phyloP scores from a whole-genome alignment of 805 yeast species.

The Candida ponderosae region DNA sequence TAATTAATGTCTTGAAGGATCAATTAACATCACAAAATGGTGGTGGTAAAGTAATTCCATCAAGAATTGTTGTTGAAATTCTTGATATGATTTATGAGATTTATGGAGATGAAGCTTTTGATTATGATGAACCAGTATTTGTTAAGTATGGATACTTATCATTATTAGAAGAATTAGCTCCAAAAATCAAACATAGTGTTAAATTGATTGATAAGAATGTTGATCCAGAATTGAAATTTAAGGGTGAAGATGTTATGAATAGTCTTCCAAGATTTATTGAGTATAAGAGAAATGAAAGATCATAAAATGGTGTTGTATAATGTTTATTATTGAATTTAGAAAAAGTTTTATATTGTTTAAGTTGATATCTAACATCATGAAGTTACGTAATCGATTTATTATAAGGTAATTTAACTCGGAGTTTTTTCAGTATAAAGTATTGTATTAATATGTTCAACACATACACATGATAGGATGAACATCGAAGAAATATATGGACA shows the following conservation, averaged over 20 bases:
- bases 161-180: constrained; percentile 33
- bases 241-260: constrained; percentile 56
- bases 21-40: too few relatives aligned
- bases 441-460: too few relatives aligned
- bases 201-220: constrained; percentile 64
- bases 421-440: too few relatives aligned
- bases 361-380: background rate
- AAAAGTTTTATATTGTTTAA: background rate
- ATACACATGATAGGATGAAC: too few relatives aligned
- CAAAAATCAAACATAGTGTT: constrained; percentile 42
- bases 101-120: constrained; percentile 63
- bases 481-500: too few relatives aligned
- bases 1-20: constrained; percentile 19
- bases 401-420: too few relatives aligned
- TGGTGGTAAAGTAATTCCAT: constrained; percentile 11
- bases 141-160: constrained; percentile 41
- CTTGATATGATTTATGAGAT: constrained; percentile 67
- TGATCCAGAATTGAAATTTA: constrained; percentile 45
- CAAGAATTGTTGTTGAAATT: constrained; percentile 46
- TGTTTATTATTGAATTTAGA: background rate
- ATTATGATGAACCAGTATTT: constrained; percentile 64
- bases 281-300: constrained; percentile 52
- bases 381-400: too few relatives aligned
- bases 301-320: too few relatives aligned
- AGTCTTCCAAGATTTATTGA: constrained; percentile 71